These are phyloP conservation scores for Liriodendron chinense DNA, from an alignment of 164 flowering plant species.

Conservation along the genomic window DNA sequence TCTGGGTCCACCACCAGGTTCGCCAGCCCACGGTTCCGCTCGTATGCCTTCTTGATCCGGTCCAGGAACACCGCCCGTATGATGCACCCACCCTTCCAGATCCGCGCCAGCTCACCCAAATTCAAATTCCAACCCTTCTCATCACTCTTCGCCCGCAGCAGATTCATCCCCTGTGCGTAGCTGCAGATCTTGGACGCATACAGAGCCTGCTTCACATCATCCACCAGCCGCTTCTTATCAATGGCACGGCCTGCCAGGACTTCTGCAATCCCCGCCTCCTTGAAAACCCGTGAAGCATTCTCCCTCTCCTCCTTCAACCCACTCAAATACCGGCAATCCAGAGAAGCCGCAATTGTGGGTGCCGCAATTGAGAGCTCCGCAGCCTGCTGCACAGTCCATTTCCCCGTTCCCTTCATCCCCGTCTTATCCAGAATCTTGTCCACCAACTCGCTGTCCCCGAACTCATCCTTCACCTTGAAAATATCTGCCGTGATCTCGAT, in stretches of 20 bases:
- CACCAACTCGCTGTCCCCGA: conserved; percentile 35
- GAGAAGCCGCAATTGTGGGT: conserved; percentile 43
- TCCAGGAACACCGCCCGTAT: conserved; percentile 46
- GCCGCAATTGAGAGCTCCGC: conserved; percentile 47
- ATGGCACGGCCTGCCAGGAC: conserved; percentile 14
- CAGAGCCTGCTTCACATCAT: conserved; percentile 47
- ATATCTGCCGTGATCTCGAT: conserved; percentile 47
- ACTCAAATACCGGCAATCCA: conserved; percentile 40
- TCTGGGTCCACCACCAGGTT: conserved; percentile 44
- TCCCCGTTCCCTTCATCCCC: conserved; percentile 53
- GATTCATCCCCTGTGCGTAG: conserved; percentile 51
- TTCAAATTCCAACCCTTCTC: conserved; percentile 45
- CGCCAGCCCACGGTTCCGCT: conserved; percentile 37
- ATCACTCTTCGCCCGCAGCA: conserved; percentile 39
- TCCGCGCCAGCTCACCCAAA: conserved; percentile 40
- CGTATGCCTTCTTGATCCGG: conserved; percentile 41
- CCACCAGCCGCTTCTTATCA: conserved; percentile 40
- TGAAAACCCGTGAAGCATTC: conserved; percentile 26
- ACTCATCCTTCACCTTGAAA: conserved; percentile 35
- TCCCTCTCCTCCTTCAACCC: conserved; percentile 50
- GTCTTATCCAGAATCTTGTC: conserved; percentile 50
- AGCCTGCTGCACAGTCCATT: conserved; percentile 55
- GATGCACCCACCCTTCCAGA: conserved; percentile 51
- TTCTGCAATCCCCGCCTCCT: conserved; percentile 33
- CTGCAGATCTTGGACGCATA: conserved; percentile 46